A percentile compares a stretch with the other conserved stretches of the same genome.
phyloP scores from a whole-genome alignment of 208 protist species.

The Tetramitus jugosus region DNA sequence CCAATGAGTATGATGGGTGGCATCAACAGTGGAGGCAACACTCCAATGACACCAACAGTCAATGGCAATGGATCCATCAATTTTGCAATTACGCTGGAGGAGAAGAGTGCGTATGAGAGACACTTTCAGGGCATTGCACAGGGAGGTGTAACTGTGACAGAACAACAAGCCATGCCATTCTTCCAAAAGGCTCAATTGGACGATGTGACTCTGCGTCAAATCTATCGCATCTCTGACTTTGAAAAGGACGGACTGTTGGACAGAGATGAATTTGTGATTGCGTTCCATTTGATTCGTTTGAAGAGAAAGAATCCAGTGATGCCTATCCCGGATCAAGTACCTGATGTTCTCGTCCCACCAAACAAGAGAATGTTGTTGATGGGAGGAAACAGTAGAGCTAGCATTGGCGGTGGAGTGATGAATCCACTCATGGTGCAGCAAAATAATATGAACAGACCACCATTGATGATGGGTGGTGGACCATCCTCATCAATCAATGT shows the following conservation, averaged over 20 bases:
- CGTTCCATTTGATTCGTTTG: background rate
- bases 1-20: no score
- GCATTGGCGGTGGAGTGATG: background rate
- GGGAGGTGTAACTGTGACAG: background rate
- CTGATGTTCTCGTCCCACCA: background rate
- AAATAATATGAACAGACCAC: background rate
- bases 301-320: slow-evolving; percentile 12
- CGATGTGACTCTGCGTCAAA: background rate
- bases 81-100: background rate
- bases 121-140: background rate
- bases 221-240: slow-evolving; percentile 4
- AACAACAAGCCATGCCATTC: background rate
- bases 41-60: no score
- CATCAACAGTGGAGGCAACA: no score
- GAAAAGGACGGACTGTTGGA: slow-evolving; percentile 5
- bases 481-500: background rate
- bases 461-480: background rate
- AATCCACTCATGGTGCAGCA: background rate
- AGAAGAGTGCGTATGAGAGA: background rate
- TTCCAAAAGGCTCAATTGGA: background rate
- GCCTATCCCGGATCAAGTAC: background rate
- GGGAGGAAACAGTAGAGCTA: background rate
- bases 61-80: no score
- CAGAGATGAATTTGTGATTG: slow-evolving; percentile 15
- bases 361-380: no score